Base-by-base conservation (phyloP, 2,329 filamentous ascomycete genomes). In the Leptographium wingfieldii region DNA sequence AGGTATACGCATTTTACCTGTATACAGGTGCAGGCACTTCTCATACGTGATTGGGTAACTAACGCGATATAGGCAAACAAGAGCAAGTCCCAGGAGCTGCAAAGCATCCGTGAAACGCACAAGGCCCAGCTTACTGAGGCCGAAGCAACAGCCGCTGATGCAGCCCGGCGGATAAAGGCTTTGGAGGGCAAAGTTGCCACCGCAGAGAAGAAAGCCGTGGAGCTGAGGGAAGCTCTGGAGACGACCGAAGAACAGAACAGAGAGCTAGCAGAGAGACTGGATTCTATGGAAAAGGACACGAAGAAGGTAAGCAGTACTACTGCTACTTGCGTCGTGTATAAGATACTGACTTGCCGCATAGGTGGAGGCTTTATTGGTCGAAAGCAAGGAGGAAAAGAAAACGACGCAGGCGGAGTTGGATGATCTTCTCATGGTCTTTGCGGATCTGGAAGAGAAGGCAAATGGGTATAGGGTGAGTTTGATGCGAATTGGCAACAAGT, bases 401-500 rank as follows among this genome's bases (percentile, higher is more conserved):
- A 73, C 80, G 1, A 79, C 80, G 5, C 88, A 92, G 69, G 78
- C 81, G 3, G 89, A 94, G 70, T 76, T 92, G 54, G 89, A 94
- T 65, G 89, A 94, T 70, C 76, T 92, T 59, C 74, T 94, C 43
- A 87, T 92, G 74, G 85, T 94, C 5, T 90, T 92, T 71, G 84
- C 83, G 16, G 89, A 94, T 68, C 69, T 91, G 22, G 89, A 94
- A 71, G 87, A 90, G 59, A 92, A 92, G 73, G 77, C 84, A 56
- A 78, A 80, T 51, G 83, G 82, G 66, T 90, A 92, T 69, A 92
- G 89, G 79, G 86, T 87, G 73, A 65, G 78, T 69, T 48, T 55
- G 40, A 19, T 6, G 14, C 14, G 25, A 49, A 3, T 12, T 22
- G 55, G 14, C 19, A 14, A 35, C 40, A 38, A 14, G 11, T 33